Evolutionary conservation across 1,284 basidiomycete species (phyloP).

Genomic region (Volvariella volvacea): DNA sequence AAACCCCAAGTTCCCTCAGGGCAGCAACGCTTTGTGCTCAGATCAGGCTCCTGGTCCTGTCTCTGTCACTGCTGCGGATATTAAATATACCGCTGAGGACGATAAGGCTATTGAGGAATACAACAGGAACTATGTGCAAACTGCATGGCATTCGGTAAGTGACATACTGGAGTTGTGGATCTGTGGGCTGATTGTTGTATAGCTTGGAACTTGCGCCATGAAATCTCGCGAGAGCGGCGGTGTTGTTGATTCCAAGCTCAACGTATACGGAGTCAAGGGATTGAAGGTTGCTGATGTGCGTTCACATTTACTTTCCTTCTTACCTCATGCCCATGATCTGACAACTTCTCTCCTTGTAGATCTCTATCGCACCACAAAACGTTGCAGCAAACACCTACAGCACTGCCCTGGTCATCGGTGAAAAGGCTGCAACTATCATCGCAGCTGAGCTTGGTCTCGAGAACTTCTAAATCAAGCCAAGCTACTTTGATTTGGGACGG

Average conservation of each 20-base stretch:
- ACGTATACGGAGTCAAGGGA: slow-evolving; percentile 54
- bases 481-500: too few relatives aligned
- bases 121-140: slow-evolving; percentile 24
- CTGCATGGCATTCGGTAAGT: slow-evolving; percentile 52
- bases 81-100: slow-evolving; percentile 50
- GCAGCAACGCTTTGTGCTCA: slow-evolving; percentile 33
- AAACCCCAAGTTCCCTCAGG: slow-evolving; percentile 45
- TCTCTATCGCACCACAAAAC: slow-evolving; percentile 35
- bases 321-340: too few relatives aligned
- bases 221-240: slow-evolving; percentile 48
- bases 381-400: slow-evolving; percentile 46
- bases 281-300: slow-evolving; percentile 48
- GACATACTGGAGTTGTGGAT: neutral
- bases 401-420: slow-evolving; percentile 40
- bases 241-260: slow-evolving; percentile 54
- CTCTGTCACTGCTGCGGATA: slow-evolving; percentile 33
- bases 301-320: neutral
- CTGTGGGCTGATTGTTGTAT: slow-evolving; percentile 3
- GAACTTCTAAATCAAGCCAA: neutral
- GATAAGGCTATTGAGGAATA: slow-evolving; percentile 45
- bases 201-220: slow-evolving; percentile 67
- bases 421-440: slow-evolving; percentile 42
- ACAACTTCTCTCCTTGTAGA: slow-evolving; percentile 18
- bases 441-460: slow-evolving; percentile 34
- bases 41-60: slow-evolving; percentile 27